A percentile compares a stretch with the other conserved stretches of the same genome.
phyloP scores from a whole-genome alignment of 805 yeast genomes.

The Myxozyma melibiosi region DNA sequence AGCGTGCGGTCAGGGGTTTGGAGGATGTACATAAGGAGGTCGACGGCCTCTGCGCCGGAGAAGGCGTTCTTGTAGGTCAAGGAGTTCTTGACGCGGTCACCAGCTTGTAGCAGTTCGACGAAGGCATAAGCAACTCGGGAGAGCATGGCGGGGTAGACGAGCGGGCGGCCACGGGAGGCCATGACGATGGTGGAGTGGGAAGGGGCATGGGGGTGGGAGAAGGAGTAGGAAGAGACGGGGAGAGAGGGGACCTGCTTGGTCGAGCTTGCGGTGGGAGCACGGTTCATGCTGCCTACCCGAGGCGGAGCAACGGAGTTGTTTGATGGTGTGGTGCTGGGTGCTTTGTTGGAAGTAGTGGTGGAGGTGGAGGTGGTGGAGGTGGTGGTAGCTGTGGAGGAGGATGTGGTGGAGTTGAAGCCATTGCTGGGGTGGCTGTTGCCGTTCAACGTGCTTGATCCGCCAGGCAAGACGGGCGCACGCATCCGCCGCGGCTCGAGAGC shows the following conservation, averaged over 20 bases:
- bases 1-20: slow-evolving; percentile 88
- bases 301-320: neutral
- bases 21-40: slow-evolving; percentile 79
- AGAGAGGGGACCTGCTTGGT: slow-evolving; percentile 19
- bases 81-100: slow-evolving; percentile 86
- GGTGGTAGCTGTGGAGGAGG: neutral
- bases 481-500: slow-evolving; percentile 3
- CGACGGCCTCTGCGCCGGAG: slow-evolving; percentile 93
- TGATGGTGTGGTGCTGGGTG: neutral
- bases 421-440: slow-evolving; percentile 7
- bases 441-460: neutral
- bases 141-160: slow-evolving; percentile 85
- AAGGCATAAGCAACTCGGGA: slow-evolving; percentile 82
- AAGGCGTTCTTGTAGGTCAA: slow-evolving; percentile 89
- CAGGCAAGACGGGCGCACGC: slow-evolving; percentile 1
- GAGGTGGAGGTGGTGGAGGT: neutral
- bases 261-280: neutral
- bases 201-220: slow-evolving; percentile 29
- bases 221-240: slow-evolving; percentile 32
- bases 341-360: neutral
- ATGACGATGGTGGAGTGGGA: slow-evolving; percentile 48
- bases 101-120: slow-evolving; percentile 65
- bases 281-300: neutral
- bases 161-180: slow-evolving; percentile 57
- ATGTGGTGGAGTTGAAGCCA: neutral